Conservation (phyloP, 768 basidiomycete genomes). For the Boletus rubropictus region DNA sequence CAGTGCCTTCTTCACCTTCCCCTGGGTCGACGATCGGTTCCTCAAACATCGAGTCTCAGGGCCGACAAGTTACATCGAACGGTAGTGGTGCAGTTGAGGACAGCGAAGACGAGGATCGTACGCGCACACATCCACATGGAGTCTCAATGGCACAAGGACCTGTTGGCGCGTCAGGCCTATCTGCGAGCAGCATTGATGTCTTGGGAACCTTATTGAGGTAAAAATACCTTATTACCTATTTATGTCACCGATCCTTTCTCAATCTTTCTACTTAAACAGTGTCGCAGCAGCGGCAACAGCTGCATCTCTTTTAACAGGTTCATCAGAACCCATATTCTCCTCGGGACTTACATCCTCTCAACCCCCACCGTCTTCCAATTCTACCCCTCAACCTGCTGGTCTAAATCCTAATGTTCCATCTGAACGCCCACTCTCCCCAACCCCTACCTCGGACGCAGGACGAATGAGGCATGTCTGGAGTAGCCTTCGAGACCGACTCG, state of each 20-base stretch:
- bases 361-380: constrained; percentile 8
- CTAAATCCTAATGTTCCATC: constrained; percentile 16
- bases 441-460: constrained; percentile 34
- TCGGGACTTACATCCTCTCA: constrained; percentile 45
- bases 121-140: constrained; percentile 17
- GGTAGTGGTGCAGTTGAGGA: constrained; percentile 5
- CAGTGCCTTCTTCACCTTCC: constrained; percentile 8
- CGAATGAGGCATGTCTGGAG: constrained; percentile 65
- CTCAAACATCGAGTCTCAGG: constrained; percentile 2
- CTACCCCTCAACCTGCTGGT: constrained; percentile 10
- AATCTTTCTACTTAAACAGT: constrained; percentile 33
- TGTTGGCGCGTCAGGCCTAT: constrained; percentile 38
- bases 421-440: constrained; percentile 37
- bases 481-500: constrained; percentile 62
- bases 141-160: constrained; percentile 25
- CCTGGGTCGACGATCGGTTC: constrained; percentile 5
- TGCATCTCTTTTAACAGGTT: constrained; percentile 73
- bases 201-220: constrained; percentile 79
- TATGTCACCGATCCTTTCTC: not conserved
- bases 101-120: constrained; percentile 14
- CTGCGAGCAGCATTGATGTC: constrained; percentile 75
- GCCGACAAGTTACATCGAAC: not conserved
- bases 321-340: constrained; percentile 58
- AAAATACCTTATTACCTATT: not conserved
- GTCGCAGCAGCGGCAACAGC: constrained; percentile 92